Evolutionary conservation across 2,329 filamentous ascomycete species (phyloP), one percentile per base, ranked within the genome.

Genomic region (Colletotrichum sidae): DNA sequence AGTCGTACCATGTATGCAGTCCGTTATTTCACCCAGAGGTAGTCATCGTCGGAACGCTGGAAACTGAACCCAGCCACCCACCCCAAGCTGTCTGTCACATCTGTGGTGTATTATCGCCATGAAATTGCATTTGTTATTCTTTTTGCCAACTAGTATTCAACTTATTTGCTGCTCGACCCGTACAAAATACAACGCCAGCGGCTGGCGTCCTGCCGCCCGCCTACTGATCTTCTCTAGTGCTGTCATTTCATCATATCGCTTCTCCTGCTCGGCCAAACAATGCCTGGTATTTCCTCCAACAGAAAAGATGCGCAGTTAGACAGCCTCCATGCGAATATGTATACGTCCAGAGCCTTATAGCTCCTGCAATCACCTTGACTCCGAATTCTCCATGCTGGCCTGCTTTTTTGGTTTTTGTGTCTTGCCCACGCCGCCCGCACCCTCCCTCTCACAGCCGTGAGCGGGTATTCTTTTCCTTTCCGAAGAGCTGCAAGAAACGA

Each of bases 241-340:
- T 42, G n/a, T 66, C 63, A 50, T 66, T 35, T 57, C 53, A 63
- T 66, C 63, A 41, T 66, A 13, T 42, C 62, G 58, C 59, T 56
- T 15, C 49, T 33, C 13, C 35, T 42, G 25, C 25, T 63, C 58
- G 45, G 51, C 62, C 51, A 34, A 42, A 51, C 35, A 13, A 55
- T 55, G 52, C 62, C 59, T 66, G 63, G 63, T 66, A 66, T 66
- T 47, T 33, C 52, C 58, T 63, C 58, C 63, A 63, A 57, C 53
- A 41, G 17, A 47, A 63, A 58, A 61, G 46, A 53, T 45, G 58
- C 47, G 47, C 63, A 57, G 63, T 33, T 49, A 58, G 46, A 53
- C 63, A 52, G 25, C 35, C 39, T 63, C 25, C 47, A 39, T 55
- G 12, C 45, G 25, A 25, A 25, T 25, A 11, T 47, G 15, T 63